Evolutionary conservation across 345 rosid genomes (phyloP).

Genomic region (Gossypium longicalyx): DNA sequence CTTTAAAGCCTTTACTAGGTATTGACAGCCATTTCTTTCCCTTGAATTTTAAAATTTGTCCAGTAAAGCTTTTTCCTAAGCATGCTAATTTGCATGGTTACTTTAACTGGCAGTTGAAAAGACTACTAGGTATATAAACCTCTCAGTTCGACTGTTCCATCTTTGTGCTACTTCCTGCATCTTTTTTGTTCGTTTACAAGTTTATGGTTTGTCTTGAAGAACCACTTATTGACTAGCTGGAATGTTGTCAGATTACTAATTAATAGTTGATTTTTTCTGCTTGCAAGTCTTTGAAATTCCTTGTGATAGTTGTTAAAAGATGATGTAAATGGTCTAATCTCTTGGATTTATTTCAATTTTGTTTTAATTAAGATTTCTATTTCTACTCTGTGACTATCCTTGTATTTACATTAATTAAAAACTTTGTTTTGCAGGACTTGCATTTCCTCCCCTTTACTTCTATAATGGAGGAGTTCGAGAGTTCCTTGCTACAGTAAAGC

Average conservation of each 20-base stretch:
- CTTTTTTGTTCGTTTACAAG: background rate
- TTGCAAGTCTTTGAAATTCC: background rate
- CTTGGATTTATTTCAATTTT: background rate
- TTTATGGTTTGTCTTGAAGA: background rate
- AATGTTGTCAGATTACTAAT: background rate
- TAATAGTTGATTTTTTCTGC: background rate
- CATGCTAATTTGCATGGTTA: background rate
- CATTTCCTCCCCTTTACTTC: conserved; percentile 87
- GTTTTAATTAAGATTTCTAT: background rate
- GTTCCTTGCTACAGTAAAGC: conserved; percentile 83
- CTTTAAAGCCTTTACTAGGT: background rate
- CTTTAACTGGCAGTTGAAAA: conserved; percentile 3
- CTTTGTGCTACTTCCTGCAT: background rate
- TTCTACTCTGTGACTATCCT: background rate
- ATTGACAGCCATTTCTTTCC: background rate
- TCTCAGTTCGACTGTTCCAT: background rate
- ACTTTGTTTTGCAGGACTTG: conserved; percentile 63
- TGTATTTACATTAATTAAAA: conserved; percentile 10
- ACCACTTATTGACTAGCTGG: background rate
- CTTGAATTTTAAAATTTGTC: background rate
- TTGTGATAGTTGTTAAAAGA: conserved; percentile 1
- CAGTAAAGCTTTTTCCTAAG: background rate
- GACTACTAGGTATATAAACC: background rate
- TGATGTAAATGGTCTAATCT: background rate
- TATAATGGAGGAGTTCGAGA: conserved; percentile 92